Percentiles rank a stretch among this genome's conserved stretches.
phyloP scores from a whole-genome alignment of 139 green algal species.

The Chlorella sp. region DNA sequence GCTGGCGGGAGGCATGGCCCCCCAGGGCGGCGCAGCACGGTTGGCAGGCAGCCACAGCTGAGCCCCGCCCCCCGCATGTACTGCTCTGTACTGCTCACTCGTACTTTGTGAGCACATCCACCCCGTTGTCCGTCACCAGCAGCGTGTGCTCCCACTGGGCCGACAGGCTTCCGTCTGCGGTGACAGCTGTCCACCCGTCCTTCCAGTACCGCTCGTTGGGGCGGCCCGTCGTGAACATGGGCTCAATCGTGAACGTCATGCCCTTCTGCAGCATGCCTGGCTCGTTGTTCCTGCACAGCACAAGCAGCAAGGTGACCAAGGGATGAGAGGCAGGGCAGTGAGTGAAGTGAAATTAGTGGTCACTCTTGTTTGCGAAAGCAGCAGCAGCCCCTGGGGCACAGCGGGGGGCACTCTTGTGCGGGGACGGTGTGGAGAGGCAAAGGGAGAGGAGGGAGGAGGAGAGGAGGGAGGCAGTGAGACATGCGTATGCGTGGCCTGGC shows the following conservation, averaged over 20 bases:
- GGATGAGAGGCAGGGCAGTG: background rate
- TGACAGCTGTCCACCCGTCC: conserved; percentile 96
- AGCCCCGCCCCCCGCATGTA: too few relatives aligned
- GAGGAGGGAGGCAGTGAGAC: too few relatives aligned
- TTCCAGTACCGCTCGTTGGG: conserved; percentile 75
- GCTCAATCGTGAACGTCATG: conserved; percentile 99
- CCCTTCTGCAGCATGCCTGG: conserved; percentile 73
- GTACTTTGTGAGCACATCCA: background rate
- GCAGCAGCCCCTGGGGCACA: background rate
- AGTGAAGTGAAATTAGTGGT: too few relatives aligned
- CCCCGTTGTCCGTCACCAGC: conserved; percentile 46
- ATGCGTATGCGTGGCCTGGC: too few relatives aligned
- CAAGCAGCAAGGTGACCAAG: background rate
- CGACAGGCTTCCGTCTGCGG: conserved; percentile 84
- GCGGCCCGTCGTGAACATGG: conserved; percentile 85
- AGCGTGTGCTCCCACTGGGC: conserved; percentile 98
- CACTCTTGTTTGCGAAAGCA: background rate
- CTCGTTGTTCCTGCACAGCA: conserved; percentile 68
- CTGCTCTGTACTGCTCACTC: background rate
- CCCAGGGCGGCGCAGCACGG: background rate
- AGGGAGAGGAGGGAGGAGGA: too few relatives aligned
- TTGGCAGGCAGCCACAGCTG: background rate
- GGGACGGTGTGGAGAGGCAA: background rate
- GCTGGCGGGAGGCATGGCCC: background rate
- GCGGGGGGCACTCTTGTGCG: background rate